Evolutionary conservation across 2,329 filamentous ascomycete species (phyloP).

Genomic region (Trichoderma sp.): DNA sequence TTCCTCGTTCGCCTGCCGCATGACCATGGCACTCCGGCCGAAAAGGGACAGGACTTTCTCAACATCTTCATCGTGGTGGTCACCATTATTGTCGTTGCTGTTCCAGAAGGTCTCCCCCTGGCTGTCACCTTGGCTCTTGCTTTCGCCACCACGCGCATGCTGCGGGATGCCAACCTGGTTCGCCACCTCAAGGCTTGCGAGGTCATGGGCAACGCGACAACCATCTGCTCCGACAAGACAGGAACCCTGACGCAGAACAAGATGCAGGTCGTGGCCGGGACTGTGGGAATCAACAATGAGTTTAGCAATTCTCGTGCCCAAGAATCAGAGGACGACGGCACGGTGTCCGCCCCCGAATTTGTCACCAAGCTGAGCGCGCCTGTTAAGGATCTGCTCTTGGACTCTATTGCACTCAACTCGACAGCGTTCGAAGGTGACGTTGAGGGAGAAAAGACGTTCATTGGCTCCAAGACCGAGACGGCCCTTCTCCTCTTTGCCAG

Average conservation of each 20-base stretch:
- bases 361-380: constrained; percentile 48
- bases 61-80: constrained; percentile 78
- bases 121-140: constrained; percentile 77
- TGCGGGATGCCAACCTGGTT: constrained; percentile 76
- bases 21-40: constrained; percentile 58
- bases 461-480: constrained; percentile 78
- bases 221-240: constrained; percentile 70
- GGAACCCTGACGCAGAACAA: constrained; percentile 69
- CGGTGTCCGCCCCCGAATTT: constrained; percentile 50
- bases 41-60: constrained; percentile 78
- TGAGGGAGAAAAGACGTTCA: constrained; percentile 66
- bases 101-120: constrained; percentile 75
- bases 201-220: constrained; percentile 78
- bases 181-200: constrained; percentile 77
- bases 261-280: constrained; percentile 67
- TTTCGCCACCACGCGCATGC: constrained; percentile 76
- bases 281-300: constrained; percentile 57
- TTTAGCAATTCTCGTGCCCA: constrained; percentile 43
- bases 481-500: constrained; percentile 71
- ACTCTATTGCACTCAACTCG: constrained; percentile 67
- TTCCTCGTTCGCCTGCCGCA: constrained; percentile 71
- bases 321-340: constrained; percentile 30
- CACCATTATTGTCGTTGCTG: constrained; percentile 78
- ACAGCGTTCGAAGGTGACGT: constrained; percentile 76
- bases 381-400: constrained; percentile 56